Evolutionary conservation across 2,329 filamentous ascomycete genomes (phyloP).

Genomic region (Botrytis squamosa): DNA sequence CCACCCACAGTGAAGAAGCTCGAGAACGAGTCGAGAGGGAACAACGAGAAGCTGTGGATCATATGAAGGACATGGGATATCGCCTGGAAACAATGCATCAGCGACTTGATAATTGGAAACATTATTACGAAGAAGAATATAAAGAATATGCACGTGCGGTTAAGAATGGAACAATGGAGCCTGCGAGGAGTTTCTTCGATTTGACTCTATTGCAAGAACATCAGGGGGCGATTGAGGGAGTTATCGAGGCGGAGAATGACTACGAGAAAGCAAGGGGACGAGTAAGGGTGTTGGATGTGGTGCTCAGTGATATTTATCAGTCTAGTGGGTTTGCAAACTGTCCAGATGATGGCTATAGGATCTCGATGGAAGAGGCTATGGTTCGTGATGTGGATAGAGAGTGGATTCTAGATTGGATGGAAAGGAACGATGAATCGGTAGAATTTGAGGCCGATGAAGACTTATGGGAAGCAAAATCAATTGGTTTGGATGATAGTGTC

Average conservation of each 20-base stretch:
- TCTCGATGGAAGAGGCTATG: slow-evolving; percentile 25
- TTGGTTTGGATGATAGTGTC: slow-evolving; percentile 11
- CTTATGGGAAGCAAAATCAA: slow-evolving; percentile 11
- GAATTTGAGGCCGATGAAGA: neutral
- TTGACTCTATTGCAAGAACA: slow-evolving; percentile 18
- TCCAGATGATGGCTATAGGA: slow-evolving; percentile 28
- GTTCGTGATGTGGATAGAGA: slow-evolving; percentile 24
- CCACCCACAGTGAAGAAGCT: neutral
- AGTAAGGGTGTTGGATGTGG: slow-evolving; percentile 19
- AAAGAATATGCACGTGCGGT: slow-evolving; percentile 9
- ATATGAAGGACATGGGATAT: slow-evolving; percentile 3
- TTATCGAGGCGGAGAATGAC: slow-evolving; percentile 22
- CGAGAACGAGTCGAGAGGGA: neutral
- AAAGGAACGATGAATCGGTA: slow-evolving; percentile 1
- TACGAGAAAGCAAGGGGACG: slow-evolving; percentile 8
- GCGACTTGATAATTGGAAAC: slow-evolving; percentile 23
- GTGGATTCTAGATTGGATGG: slow-evolving; percentile 27
- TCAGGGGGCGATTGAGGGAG: slow-evolving; percentile 6
- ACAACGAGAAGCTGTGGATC: slow-evolving; percentile 3
- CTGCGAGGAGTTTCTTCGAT: slow-evolving; percentile 25
- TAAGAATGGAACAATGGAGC: slow-evolving; percentile 3
- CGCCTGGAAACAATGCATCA: slow-evolving; percentile 11
- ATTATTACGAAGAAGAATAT: slow-evolving; percentile 20
- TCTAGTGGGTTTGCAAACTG: slow-evolving; percentile 25
- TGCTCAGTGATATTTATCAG: slow-evolving; percentile 21